Percentiles rank a stretch among this genome's conserved stretches.
phyloP scores from a whole-genome alignment of 179 eudicot species.

The Silene noctiflora region DNA sequence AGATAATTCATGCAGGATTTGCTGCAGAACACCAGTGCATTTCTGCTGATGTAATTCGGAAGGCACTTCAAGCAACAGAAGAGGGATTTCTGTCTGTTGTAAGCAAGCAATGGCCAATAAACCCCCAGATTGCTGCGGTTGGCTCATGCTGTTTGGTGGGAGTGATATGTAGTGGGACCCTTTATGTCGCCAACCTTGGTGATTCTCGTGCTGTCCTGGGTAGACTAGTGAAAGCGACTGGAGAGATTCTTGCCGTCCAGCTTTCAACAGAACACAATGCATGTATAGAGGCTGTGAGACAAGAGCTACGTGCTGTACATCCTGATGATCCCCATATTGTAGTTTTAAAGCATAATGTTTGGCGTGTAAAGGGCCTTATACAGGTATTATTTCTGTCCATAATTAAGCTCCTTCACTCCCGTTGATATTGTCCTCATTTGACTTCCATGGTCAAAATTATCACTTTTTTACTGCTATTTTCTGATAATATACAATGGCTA shows the following conservation, averaged over 20 bases:
- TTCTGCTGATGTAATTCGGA: constrained; percentile 77
- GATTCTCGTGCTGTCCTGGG: constrained; percentile 98
- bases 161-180: constrained; percentile 66
- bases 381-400: constrained; percentile 45
- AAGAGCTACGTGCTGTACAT: constrained; percentile 79
- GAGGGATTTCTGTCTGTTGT: constrained; percentile 82
- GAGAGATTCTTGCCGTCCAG: constrained; percentile 78
- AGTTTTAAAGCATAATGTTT: constrained; percentile 89
- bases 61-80: constrained; percentile 96
- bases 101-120: constrained; percentile 72
- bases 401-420: too few species aligned
- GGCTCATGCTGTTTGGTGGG: constrained; percentile 96
- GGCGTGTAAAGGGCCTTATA: constrained; percentile 96
- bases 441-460: too few species aligned
- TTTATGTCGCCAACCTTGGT: constrained; percentile 82
- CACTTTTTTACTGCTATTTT: too few species aligned
- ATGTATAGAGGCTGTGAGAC: constrained; percentile 83
- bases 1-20: constrained; percentile 47
- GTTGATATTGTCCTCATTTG: too few species aligned
- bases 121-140: constrained; percentile 89
- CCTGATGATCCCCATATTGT: constrained; percentile 86
- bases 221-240: constrained; percentile 70
- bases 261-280: constrained; percentile 90
- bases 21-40: constrained; percentile 76
- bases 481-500: too few species aligned